Conservation (phyloP, 305 asterid species). For the Withania somnifera region DNA sequence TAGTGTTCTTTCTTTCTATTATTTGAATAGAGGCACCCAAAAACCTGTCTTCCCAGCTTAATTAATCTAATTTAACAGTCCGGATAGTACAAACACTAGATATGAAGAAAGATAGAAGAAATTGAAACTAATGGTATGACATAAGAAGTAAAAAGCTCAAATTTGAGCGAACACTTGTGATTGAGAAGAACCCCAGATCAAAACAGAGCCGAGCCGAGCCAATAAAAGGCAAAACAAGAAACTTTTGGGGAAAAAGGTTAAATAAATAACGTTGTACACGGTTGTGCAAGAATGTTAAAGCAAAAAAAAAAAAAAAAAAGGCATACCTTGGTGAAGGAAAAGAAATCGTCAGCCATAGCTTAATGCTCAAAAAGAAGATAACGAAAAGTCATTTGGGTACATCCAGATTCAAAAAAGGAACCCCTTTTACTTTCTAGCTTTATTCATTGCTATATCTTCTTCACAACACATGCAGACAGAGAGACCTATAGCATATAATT, state of each 20-base stretch:
- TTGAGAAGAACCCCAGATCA: neutral
- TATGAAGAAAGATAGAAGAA: neutral
- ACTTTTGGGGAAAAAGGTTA: neutral
- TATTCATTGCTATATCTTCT: constrained; percentile 15
- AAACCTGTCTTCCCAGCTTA: neutral
- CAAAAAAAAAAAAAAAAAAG: neutral
- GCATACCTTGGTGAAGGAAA: constrained; percentile 43
- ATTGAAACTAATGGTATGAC: neutral
- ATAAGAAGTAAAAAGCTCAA: neutral
- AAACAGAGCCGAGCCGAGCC: neutral
- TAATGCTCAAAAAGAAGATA: constrained; percentile 12
- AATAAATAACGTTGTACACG: neutral
- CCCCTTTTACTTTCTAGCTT: constrained; percentile 28
- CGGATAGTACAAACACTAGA: neutral
- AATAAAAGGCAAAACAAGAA: neutral
- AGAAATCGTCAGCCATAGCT: constrained; percentile 51
- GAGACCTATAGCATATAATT: no score
- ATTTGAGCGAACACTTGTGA: neutral
- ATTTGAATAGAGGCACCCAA: neutral
- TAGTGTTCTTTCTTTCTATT: no score
- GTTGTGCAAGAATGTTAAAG: neutral
- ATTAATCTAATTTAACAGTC: neutral
- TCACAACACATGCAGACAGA: constrained; percentile 18
- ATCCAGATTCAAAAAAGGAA: constrained; percentile 28
- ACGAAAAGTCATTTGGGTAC: constrained; percentile 3